A percentile compares a stretch with the other conserved stretches of the same genome.
Evolutionary conservation across 148 eudicot species (phyloP).

Genomic region (Rhododendron ovatum): DNA sequence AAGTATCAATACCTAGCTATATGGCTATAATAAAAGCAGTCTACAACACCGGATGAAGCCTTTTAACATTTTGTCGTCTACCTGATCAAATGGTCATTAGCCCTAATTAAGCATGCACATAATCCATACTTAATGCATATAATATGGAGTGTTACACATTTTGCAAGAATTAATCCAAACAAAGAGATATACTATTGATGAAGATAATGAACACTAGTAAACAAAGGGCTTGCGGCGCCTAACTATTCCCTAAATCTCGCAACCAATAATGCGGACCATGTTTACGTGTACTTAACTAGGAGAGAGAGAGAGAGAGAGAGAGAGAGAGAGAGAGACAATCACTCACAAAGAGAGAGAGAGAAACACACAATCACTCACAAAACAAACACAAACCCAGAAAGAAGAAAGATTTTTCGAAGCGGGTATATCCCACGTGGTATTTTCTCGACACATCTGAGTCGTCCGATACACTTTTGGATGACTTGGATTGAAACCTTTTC

Average conservation of each 20-base stretch:
- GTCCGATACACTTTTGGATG: too few relatives aligned
- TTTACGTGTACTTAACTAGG: neutral
- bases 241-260: slow-evolving; percentile 40
- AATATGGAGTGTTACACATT: too few relatives aligned
- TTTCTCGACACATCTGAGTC: too few relatives aligned
- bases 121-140: too few relatives aligned
- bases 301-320: neutral
- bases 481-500: too few relatives aligned
- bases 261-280: slow-evolving; percentile 11
- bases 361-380: too few relatives aligned
- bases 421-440: too few relatives aligned
- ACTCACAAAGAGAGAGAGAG: neutral
- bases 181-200: neutral
- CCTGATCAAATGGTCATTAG: neutral
- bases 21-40: neutral
- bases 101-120: neutral
- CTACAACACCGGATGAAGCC: neutral
- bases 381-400: too few relatives aligned
- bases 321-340: neutral
- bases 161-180: neutral
- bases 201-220: neutral
- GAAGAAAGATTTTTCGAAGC: too few relatives aligned
- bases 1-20: neutral
- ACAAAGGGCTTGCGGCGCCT: slow-evolving; percentile 27
- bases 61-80: neutral